phyloP scores from a whole-genome alignment of 306 rosid species.

The Corylus americana region DNA sequence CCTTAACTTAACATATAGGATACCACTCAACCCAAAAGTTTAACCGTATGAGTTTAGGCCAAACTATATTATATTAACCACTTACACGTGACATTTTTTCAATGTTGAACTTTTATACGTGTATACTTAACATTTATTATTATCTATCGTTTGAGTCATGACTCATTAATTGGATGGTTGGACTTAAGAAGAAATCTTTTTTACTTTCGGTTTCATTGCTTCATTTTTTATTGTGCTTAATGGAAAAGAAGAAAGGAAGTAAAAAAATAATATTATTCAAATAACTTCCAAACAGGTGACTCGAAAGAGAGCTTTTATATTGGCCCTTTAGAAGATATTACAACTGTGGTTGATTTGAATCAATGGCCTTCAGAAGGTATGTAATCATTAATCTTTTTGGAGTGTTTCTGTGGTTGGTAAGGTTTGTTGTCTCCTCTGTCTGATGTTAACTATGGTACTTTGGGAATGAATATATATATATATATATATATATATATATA shows the following conservation, averaged over 20 bases:
- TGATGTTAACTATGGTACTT: background rate
- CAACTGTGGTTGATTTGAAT: conserved; percentile 40
- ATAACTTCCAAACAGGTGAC: conserved; percentile 56
- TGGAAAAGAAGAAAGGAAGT: conserved; percentile 4
- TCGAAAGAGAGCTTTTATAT: conserved; percentile 69
- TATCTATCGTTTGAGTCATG: background rate
- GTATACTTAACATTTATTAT: too few species aligned
- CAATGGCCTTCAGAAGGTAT: conserved; percentile 89
- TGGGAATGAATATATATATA: background rate
- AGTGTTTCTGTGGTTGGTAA: background rate
- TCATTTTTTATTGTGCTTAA: background rate
- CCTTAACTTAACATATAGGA: too few species aligned
- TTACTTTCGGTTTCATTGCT: background rate
- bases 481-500: background rate
- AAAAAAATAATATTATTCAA: background rate
- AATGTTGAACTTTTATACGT: too few species aligned
- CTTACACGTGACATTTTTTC: too few species aligned
- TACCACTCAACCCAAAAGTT: too few species aligned
- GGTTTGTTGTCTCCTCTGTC: background rate
- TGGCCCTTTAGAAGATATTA: conserved; percentile 59
- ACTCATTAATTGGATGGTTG: background rate
- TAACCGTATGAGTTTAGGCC: too few species aligned
- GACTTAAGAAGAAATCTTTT: background rate
- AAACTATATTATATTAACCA: too few species aligned
- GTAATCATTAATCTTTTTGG: background rate